Evolutionary conservation across 1,284 basidiomycete genomes (phyloP).

Genomic region (Xerocomus minutiporus): DNA sequence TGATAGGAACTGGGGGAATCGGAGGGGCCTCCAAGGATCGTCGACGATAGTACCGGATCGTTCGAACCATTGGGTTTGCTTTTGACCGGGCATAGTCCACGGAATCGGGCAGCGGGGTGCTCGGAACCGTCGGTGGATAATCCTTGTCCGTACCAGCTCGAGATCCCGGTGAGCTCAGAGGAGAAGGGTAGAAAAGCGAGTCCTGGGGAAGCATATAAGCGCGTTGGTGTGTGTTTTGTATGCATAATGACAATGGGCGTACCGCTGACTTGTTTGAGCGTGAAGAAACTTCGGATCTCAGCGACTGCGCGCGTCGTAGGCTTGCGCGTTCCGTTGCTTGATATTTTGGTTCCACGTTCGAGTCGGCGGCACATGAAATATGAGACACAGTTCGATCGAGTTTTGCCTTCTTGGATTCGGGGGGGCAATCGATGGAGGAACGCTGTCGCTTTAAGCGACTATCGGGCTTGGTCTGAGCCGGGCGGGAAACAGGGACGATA

Average conservation of each 20-base stretch:
- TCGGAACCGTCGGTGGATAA: conserved; percentile 20
- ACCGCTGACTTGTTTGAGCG: conserved; percentile 13
- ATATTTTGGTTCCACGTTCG: conserved; percentile 11
- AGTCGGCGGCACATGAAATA: not conserved
- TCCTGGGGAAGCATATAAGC: conserved; percentile 15
- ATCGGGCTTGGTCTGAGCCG: not conserved
- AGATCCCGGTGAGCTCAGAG: not conserved
- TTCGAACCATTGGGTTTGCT: conserved; percentile 25
- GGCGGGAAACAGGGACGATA: not conserved
- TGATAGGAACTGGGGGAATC: conserved; percentile 42
- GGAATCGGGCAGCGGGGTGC: conserved; percentile 27
- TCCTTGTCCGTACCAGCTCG: not conserved
- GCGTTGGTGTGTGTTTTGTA: not conserved
- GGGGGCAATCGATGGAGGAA: conserved; percentile 1
- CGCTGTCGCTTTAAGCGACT: conserved; percentile 18
- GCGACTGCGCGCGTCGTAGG: conserved; percentile 27
- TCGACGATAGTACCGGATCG: conserved; percentile 9
- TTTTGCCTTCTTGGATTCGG: conserved; percentile 20
- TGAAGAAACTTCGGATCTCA: conserved; percentile 21
- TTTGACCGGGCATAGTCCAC: conserved; percentile 23
- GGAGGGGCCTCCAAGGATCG: conserved; percentile 2
- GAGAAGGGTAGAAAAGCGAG: conserved; percentile 7
- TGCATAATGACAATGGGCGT: not conserved
- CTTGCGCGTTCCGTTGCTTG: conserved; percentile 25
- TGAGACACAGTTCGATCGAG: conserved; percentile 7